Evolutionary conservation across 306 rosid species (phyloP), one percentile per base, ranked within the genome.

Genomic region (Vigna hirtella): DNA sequence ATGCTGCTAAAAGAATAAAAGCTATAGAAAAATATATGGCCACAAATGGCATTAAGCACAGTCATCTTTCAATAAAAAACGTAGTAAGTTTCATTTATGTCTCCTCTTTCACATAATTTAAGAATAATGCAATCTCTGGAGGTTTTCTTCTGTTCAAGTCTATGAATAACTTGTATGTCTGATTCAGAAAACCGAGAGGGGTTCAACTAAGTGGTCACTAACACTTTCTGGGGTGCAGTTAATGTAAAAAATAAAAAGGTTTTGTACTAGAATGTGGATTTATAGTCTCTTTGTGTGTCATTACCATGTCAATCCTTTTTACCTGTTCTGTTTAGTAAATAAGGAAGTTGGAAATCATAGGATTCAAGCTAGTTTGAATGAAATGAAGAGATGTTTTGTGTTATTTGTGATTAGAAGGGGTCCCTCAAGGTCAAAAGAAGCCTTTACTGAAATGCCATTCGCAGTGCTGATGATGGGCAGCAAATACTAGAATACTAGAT

Each of bases 21-120:
- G 91, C 90, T 80, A 90, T 94, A 69, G 91, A 92, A 87, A 81
- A 65, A 84, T 86, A 90, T 83, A 94, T 94, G 98, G 87, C 78
- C 2, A 85, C 55, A 68, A 79, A 87, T 78, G 93, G 87, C 66
- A 45, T 92, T 80, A 93, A 85, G 78, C 97, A 94, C 87, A 92
- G 86, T 79, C 48, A 52, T 72, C n/a, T 70, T 64, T 90, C 98
- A 76, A 86, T 94, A 88, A 85, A 64, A 81, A 84, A 72, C 75
- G 34, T 94, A 88, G 98, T 94, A 79, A 89, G 72, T 59, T 79
- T 70, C 43, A 67, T 62, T 83, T 43, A 28, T 69, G 66, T 66
- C 66, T 49, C 73, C 7, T 45, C 66, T 83, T 82, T 61, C 63
- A 45, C 56, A 43, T 70, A 79, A 70, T 52, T 51, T 34, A 66